These are phyloP conservation scores for Pseudevernia furfuracea DNA, from an alignment of 495 filamentous ascomycete genomes.

Conservation along the genomic window DNA sequence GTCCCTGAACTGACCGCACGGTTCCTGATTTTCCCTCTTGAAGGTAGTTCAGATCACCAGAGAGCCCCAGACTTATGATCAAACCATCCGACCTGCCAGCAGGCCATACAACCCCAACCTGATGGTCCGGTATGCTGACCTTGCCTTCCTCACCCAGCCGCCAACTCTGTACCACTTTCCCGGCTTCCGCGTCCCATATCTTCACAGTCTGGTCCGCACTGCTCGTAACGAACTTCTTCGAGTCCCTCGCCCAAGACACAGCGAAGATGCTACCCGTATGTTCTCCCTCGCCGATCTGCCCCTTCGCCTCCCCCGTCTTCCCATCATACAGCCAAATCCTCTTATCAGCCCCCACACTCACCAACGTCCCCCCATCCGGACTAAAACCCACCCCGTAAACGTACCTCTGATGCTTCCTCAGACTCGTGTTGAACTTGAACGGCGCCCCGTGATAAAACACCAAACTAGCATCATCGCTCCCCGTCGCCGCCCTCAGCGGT, in stretches of 20 bases:
- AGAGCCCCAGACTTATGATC: slow-evolving; percentile 80
- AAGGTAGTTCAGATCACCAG: slow-evolving; percentile 86
- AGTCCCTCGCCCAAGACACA: slow-evolving; percentile 84
- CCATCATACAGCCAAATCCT: slow-evolving; percentile 93
- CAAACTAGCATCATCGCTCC: slow-evolving; percentile 76
- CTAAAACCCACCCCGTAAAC: slow-evolving; percentile 84
- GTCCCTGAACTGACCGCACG: slow-evolving; percentile 70
- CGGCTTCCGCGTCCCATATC: slow-evolving; percentile 79
- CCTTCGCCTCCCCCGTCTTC: slow-evolving; percentile 77
- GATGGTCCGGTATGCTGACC: slow-evolving; percentile 72
- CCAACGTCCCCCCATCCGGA: slow-evolving; percentile 75
- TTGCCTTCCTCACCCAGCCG: slow-evolving; percentile 72
- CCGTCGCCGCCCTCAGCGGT: slow-evolving; percentile 83
- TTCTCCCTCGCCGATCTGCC: slow-evolving; percentile 68
- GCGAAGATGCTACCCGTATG: slow-evolving; percentile 91
- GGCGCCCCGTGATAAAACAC: slow-evolving; percentile 91
- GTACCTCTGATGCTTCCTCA: slow-evolving; percentile 78
- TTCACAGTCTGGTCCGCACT: slow-evolving; percentile 90
- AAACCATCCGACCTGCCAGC: slow-evolving; percentile 72
- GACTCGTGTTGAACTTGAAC: slow-evolving; percentile 79
- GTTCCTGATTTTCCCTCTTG: slow-evolving; percentile 60
- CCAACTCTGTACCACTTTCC: slow-evolving; percentile 73
- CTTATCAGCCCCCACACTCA: slow-evolving; percentile 82
- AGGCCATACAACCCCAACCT: slow-evolving; percentile 92
- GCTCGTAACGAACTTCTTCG: slow-evolving; percentile 79